Evolutionary conservation across 768 basidiomycete genomes (phyloP).

Genomic region (Imleria badia): DNA sequence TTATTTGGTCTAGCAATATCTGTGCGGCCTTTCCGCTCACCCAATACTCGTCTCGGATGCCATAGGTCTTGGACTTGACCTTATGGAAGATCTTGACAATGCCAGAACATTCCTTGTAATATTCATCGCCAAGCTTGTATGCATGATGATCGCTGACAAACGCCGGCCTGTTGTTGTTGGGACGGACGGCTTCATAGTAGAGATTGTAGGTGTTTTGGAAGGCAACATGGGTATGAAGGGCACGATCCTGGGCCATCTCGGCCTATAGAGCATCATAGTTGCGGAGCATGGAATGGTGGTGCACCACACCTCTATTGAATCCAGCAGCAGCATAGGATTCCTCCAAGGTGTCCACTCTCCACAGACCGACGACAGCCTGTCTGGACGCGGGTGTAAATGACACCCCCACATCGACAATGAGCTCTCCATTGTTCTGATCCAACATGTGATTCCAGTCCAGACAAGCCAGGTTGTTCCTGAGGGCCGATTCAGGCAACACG

Average conservation of each 20-base stretch:
- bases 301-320: not conserved
- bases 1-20: too few relatives aligned
- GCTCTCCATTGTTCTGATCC: not conserved
- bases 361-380: not conserved
- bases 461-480: not conserved
- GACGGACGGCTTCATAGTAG: slow-evolving; percentile 7
- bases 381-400: not conserved
- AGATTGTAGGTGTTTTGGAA: slow-evolving; percentile 21
- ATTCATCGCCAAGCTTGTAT: slow-evolving; percentile 6
- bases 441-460: slow-evolving; percentile 10
- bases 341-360: slow-evolving; percentile 6
- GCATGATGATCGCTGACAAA: not conserved
- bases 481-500: not conserved
- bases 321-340: slow-evolving; percentile 10
- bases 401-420: not conserved
- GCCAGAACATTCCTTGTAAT: not conserved
- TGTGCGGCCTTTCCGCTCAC: slow-evolving; percentile 6
- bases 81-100: not conserved
- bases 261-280: slow-evolving; percentile 18
- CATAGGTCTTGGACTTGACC: not conserved
- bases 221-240: slow-evolving; percentile 1
- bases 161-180: slow-evolving; percentile 1
- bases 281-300: slow-evolving; percentile 8
- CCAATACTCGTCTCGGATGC: slow-evolving; percentile 1
- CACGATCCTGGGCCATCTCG: slow-evolving; percentile 9